Percentiles rank a stretch among this genome's conserved stretches.
Conservation (phyloP, 495 filamentous ascomycete species). For the Cudoniella acicularis region DNA sequence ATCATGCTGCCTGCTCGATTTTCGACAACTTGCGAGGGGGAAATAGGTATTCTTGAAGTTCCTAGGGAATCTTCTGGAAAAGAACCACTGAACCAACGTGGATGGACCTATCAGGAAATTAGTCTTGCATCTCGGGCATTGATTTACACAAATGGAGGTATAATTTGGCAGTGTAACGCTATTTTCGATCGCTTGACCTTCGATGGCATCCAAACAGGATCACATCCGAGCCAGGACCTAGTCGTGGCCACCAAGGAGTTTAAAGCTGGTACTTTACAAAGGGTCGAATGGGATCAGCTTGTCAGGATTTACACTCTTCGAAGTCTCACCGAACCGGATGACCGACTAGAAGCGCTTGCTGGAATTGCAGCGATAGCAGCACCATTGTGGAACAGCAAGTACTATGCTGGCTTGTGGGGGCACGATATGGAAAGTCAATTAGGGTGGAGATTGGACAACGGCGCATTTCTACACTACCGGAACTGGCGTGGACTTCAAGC, state of each 20-base stretch:
- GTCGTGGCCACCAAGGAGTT: constrained; percentile 1
- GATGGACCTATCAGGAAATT: constrained; percentile 8
- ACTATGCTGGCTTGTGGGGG: constrained; percentile 9
- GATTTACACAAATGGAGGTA: constrained; percentile 6
- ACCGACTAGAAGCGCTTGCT: constrained; percentile 8
- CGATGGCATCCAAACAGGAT: constrained; percentile 3
- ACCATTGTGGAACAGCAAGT: constrained; percentile 1
- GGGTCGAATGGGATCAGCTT: constrained; percentile 1
- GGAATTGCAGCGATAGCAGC: constrained; percentile 5
- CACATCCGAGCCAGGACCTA: constrained; percentile 1
- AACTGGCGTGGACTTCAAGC: not conserved
- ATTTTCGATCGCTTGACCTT: not conserved
- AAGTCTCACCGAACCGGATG: not conserved
- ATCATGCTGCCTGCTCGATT: constrained; percentile 1
- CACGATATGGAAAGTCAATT: constrained; percentile 1
- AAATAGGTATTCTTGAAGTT: constrained; percentile 3
- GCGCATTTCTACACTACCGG: not conserved
- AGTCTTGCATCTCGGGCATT: constrained; percentile 6
- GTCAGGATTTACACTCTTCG: constrained; percentile 7
- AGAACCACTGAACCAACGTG: constrained; percentile 2
- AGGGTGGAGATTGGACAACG: constrained; percentile 3
- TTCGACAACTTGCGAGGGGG: constrained; percentile 2
- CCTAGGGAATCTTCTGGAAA: not conserved
- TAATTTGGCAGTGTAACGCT: constrained; percentile 7
- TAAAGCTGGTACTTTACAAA: not conserved